phyloP scores from a whole-genome alignment of 176 grass and related monocot species.

The Aegilops sharonensis region DNA sequence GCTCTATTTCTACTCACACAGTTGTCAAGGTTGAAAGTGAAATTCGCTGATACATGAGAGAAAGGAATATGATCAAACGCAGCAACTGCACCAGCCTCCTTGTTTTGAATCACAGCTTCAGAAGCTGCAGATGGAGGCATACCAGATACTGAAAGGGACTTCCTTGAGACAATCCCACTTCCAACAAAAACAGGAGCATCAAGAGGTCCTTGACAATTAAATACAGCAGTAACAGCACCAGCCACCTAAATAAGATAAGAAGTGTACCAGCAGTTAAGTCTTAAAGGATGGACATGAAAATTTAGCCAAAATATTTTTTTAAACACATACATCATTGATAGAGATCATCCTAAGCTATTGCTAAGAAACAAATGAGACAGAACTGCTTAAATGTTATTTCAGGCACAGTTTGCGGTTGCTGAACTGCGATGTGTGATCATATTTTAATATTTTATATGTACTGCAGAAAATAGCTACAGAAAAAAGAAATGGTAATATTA shows the following conservation, averaged over 20 bases:
- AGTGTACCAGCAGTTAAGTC: slow-evolving; percentile 33
- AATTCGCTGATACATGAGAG: slow-evolving; percentile 94
- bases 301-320: background rate
- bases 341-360: background rate
- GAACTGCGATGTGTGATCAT: background rate
- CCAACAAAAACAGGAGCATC: slow-evolving; percentile 97
- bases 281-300: slow-evolving; percentile 26
- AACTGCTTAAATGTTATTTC: slow-evolving; percentile 8
- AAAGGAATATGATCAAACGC: slow-evolving; percentile 98
- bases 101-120: slow-evolving; percentile 93
- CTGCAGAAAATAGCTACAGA: background rate
- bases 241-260: slow-evolving; percentile 65
- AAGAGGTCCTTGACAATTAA: slow-evolving; percentile 97
- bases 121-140: slow-evolving; percentile 89
- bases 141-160: slow-evolving; percentile 69
- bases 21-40: slow-evolving; percentile 97
- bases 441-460: background rate
- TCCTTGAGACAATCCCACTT: slow-evolving; percentile 96
- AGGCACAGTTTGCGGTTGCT: background rate
- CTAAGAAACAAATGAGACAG: slow-evolving; percentile 9
- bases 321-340: slow-evolving; percentile 21
- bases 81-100: slow-evolving; percentile 92
- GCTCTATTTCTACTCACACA: slow-evolving; percentile 57
- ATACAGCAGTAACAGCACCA: slow-evolving; percentile 91
- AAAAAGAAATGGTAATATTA: background rate